Base-by-base conservation (phyloP, 2,329 filamentous ascomycete genomes). In the Claviceps fusiformis region DNA sequence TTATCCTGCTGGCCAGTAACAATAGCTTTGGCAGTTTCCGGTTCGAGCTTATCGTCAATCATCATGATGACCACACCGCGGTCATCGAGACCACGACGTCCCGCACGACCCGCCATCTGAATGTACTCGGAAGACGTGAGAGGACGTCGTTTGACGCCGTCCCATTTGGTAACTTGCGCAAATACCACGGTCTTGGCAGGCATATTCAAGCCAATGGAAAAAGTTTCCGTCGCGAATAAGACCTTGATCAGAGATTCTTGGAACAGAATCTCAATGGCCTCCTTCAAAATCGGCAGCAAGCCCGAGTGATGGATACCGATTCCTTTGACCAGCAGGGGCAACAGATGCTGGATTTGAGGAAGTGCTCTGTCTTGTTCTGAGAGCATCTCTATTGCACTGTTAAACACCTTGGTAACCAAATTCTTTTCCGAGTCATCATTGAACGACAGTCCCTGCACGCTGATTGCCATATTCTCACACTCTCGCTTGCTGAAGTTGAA, bases 61-160 rank as follows among this genome's bases (percentile, higher is more conserved):
- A 98, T 97, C 89, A 98, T 97, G 68, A 98, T 97, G 62, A 98
- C 93, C 62, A 97, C 95, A 79, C 93, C 93, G 61, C 93, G 87
- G 59, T 96, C 91, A 73, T 98, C 93, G 54, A 98, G 86, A 72
- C 93, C 93, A 82, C 93, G 85, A 79, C 93, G 88, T 67, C 93
- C 93, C 57, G 93, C 93, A 71, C 93, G 88, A 58, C 93, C 93
- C 54, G 93, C 95, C 93, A 98, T 98, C 68, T 98, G 93, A 53
- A 98, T 89, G 70, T 97, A 98, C 65, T 98, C 93, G 11, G 89
- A 95, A 1, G 90, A 89, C 0, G 91, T 96, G 24, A 97, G 80
- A 71, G 91, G 95, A 59, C 92, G 81, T 62, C 82, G 81, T 57
- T 80, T 78, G 7, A 83, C 78, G 56, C 95, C 95, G 66, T 98